Evolutionary conservation across 805 yeast genomes (phyloP), one percentile per base, ranked within the genome.

Genomic region (Grigorovia transvaalensis): DNA sequence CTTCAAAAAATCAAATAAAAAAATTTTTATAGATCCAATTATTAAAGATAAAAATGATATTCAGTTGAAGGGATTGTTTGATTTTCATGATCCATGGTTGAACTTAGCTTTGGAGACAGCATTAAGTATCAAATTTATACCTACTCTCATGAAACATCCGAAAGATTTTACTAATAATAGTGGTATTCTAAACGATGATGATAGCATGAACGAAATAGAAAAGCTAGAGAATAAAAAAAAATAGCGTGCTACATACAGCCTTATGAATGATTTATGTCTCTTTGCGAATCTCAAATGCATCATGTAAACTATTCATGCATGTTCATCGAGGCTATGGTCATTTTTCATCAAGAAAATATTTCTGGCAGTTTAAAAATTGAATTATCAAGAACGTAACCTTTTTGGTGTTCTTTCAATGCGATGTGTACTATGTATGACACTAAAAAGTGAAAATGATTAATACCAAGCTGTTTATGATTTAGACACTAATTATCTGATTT

Each of bases 51-150:
- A 64, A 5, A 61, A 64, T 17, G 59, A 61, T 3, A 54, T 68
- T 7, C 60, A 63, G 41, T 49, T 67, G 8, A 55, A 57, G 13
- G 68, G 66, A 38, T 53, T 63, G 4, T 67, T 70, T 69, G 51
- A 60, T 4, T 49, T 65, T 3, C 63, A 67, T 47, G 68, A 66
- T 51, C 71, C 71, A 8, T 68, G 71, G 71, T 59, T 64, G 57
- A 63, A 59, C 23, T 51, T 68, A 42, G 71, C 68, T 3, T 53
- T 68, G 18, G 70, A 67, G 43, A 64, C 70, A 1, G 62, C 70
- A 7, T 55, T 68, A 42, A 66, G 70, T 50, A 66, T 66, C 12
- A 67, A 66, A 50, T 65, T 68, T 47, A 56, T 68, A 18, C 71
- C 71, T 4, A 65, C 67, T 1, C 62, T 60, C 19, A 54, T 57